phyloP scores from a whole-genome alignment of 2,329 filamentous ascomycete species.

The Cladorrhinum sp. region DNA sequence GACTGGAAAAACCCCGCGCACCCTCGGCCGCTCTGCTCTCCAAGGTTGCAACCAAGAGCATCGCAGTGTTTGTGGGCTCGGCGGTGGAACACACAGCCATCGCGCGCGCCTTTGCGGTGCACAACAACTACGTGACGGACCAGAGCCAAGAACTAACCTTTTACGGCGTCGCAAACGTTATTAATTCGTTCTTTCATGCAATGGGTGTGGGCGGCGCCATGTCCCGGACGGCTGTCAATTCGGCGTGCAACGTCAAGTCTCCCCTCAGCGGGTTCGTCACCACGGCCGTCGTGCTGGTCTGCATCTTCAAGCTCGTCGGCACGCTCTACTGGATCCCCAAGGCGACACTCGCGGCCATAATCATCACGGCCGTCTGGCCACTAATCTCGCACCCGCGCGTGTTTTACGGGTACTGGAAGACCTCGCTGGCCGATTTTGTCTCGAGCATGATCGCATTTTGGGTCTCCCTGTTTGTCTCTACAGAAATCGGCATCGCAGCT shows the following conservation, averaged over 20 bases:
- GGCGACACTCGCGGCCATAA: conserved; percentile 61
- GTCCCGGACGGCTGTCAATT: conserved; percentile 66
- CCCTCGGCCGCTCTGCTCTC: conserved; percentile 48
- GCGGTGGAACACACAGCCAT: conserved; percentile 64
- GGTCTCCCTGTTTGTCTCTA: conserved; percentile 60
- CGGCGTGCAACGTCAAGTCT: conserved; percentile 59
- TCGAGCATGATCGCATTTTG: conserved; percentile 63
- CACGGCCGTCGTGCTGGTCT: conserved; percentile 58
- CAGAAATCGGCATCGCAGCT: conserved; percentile 57
- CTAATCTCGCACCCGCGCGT: conserved; percentile 56
- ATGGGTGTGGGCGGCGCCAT: conserved; percentile 65
- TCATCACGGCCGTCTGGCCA: conserved; percentile 63
- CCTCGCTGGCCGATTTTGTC: conserved; percentile 62
- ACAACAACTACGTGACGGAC: conserved; percentile 61
- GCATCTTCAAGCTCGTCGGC: conserved; percentile 58
- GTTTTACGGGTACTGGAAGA: conserved; percentile 64
- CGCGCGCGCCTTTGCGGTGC: conserved; percentile 59
- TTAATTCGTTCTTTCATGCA: conserved; percentile 62
- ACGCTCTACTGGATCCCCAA: conserved; percentile 68
- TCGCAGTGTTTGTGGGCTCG: conserved; percentile 61
- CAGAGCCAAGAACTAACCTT: conserved; percentile 65
- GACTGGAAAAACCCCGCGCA: conserved; percentile 49
- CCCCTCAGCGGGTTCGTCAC: conserved; percentile 61
- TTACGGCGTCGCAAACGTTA: conserved; percentile 59
- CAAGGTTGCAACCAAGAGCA: conserved; percentile 51